A percentile compares a stretch with the other conserved stretches of the same genome.
Evolutionary conservation across 768 basidiomycete genomes (phyloP).

Genomic region (Naganishia randhawae): DNA sequence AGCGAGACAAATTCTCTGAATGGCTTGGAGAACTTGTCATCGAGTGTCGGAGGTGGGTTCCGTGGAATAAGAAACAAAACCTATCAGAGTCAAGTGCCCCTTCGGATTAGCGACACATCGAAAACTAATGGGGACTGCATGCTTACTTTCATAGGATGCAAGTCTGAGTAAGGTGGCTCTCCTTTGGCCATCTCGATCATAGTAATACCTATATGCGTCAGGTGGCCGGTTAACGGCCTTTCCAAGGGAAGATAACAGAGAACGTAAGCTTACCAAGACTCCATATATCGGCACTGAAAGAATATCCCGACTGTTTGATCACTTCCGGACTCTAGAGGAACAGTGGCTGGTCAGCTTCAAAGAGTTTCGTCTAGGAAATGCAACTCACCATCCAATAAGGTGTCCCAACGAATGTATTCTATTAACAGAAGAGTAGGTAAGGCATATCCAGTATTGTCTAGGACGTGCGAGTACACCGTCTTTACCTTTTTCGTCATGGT

Average conservation of each 20-base stretch:
- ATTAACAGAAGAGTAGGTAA: conserved; percentile 77
- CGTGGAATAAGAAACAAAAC: conserved; percentile 97
- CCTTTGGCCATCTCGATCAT: conserved; percentile 96
- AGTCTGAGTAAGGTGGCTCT: conserved; percentile 94
- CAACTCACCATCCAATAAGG: conserved; percentile 85
- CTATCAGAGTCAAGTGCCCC: conserved; percentile 53
- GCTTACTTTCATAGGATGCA: conserved; percentile 96
- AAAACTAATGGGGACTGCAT: background rate
- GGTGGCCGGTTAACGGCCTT: background rate
- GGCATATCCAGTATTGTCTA: background rate
- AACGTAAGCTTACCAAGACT: conserved; percentile 61
- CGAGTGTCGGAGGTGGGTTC: conserved; percentile 87
- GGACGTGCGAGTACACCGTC: background rate
- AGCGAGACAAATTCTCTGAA: conserved; percentile 91
- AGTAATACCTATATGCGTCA: conserved; percentile 55
- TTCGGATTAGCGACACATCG: background rate
- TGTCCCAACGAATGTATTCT: conserved; percentile 96
- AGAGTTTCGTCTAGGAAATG: background rate
- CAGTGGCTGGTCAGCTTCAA: background rate
- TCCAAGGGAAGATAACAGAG: background rate
- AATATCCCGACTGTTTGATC: conserved; percentile 98
- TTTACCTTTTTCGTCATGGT: conserved; percentile 52
- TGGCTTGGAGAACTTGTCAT: conserved; percentile 82
- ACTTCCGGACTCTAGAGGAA: conserved; percentile 72
- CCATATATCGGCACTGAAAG: conserved; percentile 99